Conservation (phyloP, 352 stramenopile species). For the Elongisporangium senticosum region DNA sequence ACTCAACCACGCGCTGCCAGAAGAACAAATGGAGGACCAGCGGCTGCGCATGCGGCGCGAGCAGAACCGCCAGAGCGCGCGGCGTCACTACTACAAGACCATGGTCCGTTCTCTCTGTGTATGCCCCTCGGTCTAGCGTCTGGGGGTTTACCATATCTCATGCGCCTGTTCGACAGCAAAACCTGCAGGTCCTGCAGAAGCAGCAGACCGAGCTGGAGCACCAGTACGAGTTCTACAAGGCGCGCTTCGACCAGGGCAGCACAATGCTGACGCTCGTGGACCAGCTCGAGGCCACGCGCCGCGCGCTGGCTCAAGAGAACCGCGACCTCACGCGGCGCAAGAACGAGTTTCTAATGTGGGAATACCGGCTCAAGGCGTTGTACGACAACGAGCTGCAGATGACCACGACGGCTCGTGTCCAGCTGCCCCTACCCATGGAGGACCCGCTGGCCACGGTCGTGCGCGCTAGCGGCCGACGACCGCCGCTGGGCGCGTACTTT, state of each 20-base stretch:
- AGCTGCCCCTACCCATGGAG: constrained; percentile 20
- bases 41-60: not conserved
- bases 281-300: not conserved
- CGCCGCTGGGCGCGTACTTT: constrained; percentile 27
- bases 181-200: not conserved
- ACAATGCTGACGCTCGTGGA: not conserved
- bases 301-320: constrained; percentile 46
- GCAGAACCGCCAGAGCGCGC: not conserved
- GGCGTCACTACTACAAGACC: not conserved
- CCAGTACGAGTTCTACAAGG: not conserved
- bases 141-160: not conserved
- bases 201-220: not conserved
- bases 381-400: constrained; percentile 44
- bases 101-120: not conserved
- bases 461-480: constrained; percentile 16
- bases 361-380: constrained; percentile 24
- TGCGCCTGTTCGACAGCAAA: not conserved
- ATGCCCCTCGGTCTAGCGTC: not conserved
- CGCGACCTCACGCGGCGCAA: constrained; percentile 21
- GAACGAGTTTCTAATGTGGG: not conserved
- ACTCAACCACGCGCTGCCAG: not conserved
- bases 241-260: not conserved
- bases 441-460: constrained; percentile 26
- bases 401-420: constrained; percentile 3
- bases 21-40: not conserved